Conservation (phyloP, 2,329 filamentous ascomycete genomes). For the Monilinia vaccinii-corymbosi region DNA sequence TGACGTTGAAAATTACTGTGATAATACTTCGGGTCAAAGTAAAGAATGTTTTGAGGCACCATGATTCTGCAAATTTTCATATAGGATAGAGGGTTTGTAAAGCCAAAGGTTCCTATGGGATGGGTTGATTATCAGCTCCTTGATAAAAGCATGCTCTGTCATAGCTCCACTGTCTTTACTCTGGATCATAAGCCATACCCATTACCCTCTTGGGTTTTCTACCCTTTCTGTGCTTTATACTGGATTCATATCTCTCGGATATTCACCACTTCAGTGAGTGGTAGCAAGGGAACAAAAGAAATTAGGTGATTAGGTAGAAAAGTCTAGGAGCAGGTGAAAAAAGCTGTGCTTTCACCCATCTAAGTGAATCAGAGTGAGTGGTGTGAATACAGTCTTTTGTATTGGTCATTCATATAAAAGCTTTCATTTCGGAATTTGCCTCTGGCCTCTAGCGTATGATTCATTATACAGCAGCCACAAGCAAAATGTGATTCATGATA, state of each 20-base stretch:
- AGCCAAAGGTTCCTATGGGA: too few relatives aligned
- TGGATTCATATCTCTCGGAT: background rate
- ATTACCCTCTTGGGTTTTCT: too few relatives aligned
- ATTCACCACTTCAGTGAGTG: background rate
- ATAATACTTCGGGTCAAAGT: too few relatives aligned
- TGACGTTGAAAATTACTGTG: background rate
- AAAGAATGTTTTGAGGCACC: too few relatives aligned
- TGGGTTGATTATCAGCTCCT: too few relatives aligned
- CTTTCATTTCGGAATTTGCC: background rate
- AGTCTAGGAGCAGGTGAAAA: background rate
- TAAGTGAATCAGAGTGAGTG: background rate
- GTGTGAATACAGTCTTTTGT: background rate
- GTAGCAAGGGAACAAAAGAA: background rate
- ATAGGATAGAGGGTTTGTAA: too few relatives aligned
- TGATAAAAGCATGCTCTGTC: too few relatives aligned
- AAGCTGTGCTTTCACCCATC: background rate
- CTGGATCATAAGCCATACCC: too few relatives aligned
- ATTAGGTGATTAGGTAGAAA: background rate
- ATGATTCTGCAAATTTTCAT: too few relatives aligned
- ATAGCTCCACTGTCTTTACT: too few relatives aligned
- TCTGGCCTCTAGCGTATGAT: rapidly evolving
- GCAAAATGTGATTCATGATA: too few relatives aligned
- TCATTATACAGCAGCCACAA: background rate
- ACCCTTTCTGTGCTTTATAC: too few relatives aligned
- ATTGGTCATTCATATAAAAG: background rate